Evolutionary conservation across 2,329 filamentous ascomycete genomes (phyloP), one percentile per base, ranked within the genome.

Genomic region (Aureobasidium sp.): DNA sequence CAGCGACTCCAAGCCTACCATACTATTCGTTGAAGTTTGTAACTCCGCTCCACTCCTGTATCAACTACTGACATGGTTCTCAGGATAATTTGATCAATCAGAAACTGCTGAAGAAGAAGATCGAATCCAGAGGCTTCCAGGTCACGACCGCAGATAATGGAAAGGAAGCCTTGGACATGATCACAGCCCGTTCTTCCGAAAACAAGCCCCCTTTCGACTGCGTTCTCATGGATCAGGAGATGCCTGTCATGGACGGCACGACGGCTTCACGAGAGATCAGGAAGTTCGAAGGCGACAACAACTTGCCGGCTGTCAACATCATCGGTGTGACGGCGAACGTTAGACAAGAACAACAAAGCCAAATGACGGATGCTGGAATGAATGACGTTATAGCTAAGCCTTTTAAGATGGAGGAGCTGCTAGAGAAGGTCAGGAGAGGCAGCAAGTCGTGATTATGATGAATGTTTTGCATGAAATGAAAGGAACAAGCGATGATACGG

Each of bases 81-180:
- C 68, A 73, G 58, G 71, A 73, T 62, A 73, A 73, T 47, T 57
- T 68, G 11, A 70, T 73, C 61, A 73, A 73, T 52, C 70, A 72
- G 47, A 67, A 67, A 9, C 67, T 73, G n/a, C 62, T 72, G 0
- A 62, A 64, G 13, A 66, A 68, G 27, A 70, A 71, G 57, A 61
- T 73, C 29, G 63, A 67, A 53, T 44, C 62, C 3, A 69, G 68
- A 36, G 68, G 66, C 27, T 70, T 69, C 63, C 65, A 63, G 6
- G 68, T 73, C 34, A 71, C 66, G 7, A 69, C 68, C 0, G 71
- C 71, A 5, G 69, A 69, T 44, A 70, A 73, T 49, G 71, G 71
- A 21, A 65, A 66, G 47, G 71, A 72, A 63, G 71, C 71, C 2
- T 64, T 73, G 6, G 67, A 69, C 5, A 49, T 50, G 16, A 37